Conservation (phyloP, 1,139 yeast genomes). For the Arxiozyma bovina region DNA sequence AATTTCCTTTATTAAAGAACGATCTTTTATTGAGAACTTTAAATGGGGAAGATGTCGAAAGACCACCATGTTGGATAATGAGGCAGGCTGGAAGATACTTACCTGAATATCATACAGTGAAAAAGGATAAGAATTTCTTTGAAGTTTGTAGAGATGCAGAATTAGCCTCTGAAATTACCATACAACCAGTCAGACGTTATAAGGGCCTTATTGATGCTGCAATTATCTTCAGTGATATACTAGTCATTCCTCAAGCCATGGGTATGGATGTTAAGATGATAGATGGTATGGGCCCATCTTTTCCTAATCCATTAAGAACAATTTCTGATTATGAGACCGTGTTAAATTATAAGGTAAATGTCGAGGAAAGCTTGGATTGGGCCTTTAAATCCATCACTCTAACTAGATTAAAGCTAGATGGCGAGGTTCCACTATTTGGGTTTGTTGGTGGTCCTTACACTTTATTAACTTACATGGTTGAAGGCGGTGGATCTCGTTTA, state of each 20-base stretch:
- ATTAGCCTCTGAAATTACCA: conserved; percentile 84
- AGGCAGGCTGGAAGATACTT: conserved; percentile 49
- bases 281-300: conserved; percentile 92
- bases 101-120: conserved; percentile 87
- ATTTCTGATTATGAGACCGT: conserved; percentile 54
- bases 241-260: conserved; percentile 97
- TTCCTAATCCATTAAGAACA: conserved; percentile 74
- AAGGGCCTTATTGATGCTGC: conserved; percentile 93
- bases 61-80: conserved; percentile 99
- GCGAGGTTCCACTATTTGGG: conserved; percentile 89
- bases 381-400: conserved; percentile 86
- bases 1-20: conserved; percentile 68
- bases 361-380: conserved; percentile 76
- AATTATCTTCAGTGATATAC: conserved; percentile 86
- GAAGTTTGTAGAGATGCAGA: conserved; percentile 92
- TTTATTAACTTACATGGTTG: conserved; percentile 89
- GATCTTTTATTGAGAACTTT: conserved; percentile 91
- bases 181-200: conserved; percentile 88
- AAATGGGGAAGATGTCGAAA: conserved; percentile 72
- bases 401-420: conserved; percentile 74
- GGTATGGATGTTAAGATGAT: conserved; percentile 92
- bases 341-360: conserved; percentile 56
- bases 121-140: conserved; percentile 81
- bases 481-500: conserved; percentile 92
- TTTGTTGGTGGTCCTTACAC: conserved; percentile 99